These are phyloP conservation scores for Pichia sp. DNA, from an alignment of 1,139 yeast genomes.

Conservation along the genomic window DNA sequence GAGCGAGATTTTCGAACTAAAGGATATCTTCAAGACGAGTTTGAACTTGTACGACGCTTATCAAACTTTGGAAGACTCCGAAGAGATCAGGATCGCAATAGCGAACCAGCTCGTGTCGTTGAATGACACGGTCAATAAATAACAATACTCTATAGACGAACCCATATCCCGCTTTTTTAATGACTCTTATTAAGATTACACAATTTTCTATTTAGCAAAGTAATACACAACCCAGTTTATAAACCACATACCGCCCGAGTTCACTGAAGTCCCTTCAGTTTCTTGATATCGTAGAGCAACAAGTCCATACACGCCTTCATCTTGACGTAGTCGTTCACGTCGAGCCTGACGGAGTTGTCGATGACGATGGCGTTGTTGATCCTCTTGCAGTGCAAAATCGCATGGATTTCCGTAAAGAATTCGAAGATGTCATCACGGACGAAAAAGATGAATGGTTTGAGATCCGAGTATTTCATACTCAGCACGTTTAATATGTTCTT, in stretches of 20 bases:
- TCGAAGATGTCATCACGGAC: slow-evolving; percentile 16
- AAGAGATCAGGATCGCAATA: background rate
- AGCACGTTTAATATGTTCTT: slow-evolving; percentile 19
- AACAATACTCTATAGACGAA: no score
- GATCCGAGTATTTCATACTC: slow-evolving; percentile 10
- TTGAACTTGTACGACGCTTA: slow-evolving; percentile 8
- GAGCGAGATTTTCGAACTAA: slow-evolving; percentile 8
- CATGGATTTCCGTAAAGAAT: slow-evolving; percentile 20
- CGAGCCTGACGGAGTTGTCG: slow-evolving; percentile 8
- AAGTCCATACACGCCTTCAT: slow-evolving; percentile 18
- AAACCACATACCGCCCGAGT: no score
- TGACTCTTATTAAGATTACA: no score
- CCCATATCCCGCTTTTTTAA: no score
- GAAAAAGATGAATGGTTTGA: slow-evolving; percentile 15
- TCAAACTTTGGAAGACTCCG: background rate
- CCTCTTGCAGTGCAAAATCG: slow-evolving; percentile 14
- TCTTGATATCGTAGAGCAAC: slow-evolving; percentile 17
- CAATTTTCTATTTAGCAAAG: background rate
- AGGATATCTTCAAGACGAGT: slow-evolving; percentile 10
- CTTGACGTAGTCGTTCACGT: slow-evolving; percentile 13
- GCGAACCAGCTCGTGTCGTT: slow-evolving; percentile 10
- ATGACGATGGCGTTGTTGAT: slow-evolving; percentile 6
- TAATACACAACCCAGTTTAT: no score
- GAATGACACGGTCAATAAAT: slow-evolving; percentile 4
- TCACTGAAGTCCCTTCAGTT: slow-evolving; percentile 12